Evolutionary conservation across 345 rosid species (phyloP).

Genomic region (Citrus hindsii): DNA sequence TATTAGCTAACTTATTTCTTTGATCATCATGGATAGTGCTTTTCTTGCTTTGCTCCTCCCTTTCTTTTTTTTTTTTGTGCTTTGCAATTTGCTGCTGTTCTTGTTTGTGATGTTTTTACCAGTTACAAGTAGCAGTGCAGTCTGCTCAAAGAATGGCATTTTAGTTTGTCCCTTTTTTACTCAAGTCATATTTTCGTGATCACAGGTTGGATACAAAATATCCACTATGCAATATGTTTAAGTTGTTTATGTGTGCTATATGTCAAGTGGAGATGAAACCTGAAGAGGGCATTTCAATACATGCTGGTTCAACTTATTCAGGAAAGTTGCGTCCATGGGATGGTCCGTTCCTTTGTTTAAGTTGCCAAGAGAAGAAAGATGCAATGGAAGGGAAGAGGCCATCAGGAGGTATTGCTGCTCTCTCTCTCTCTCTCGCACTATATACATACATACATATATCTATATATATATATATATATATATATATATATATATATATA

Average conservation of each 20-base stretch:
- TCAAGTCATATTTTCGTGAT: background rate
- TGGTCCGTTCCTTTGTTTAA: slow-evolving; percentile 96
- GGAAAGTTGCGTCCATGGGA: slow-evolving; percentile 91
- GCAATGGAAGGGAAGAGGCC: slow-evolving; percentile 97
- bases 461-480: too few species aligned
- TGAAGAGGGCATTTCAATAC: slow-evolving; percentile 93
- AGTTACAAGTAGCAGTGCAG: slow-evolving; percentile 1
- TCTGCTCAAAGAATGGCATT: background rate
- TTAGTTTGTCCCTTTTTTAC: slow-evolving; percentile 15
- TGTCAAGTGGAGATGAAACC: slow-evolving; percentile 99
- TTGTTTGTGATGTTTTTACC: background rate
- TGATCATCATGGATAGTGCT: background rate
- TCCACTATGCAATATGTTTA: slow-evolving; percentile 96
- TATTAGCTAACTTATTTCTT: slow-evolving; percentile 1
- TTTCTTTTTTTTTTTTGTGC: background rate
- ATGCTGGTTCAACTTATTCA: slow-evolving; percentile 57
- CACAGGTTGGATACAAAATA: slow-evolving; percentile 95
- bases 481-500: too few species aligned
- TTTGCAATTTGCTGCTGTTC: background rate
- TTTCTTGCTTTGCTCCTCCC: background rate
- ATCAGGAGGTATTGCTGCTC: slow-evolving; percentile 53
- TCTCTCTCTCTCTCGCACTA: background rate
- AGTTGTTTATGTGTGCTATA: slow-evolving; percentile 94
- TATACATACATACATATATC: too few species aligned
- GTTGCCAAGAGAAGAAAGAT: slow-evolving; percentile 97